Evolutionary conservation across 495 filamentous ascomycete species (phyloP).

Genomic region (Saxophila tyrrhenica): DNA sequence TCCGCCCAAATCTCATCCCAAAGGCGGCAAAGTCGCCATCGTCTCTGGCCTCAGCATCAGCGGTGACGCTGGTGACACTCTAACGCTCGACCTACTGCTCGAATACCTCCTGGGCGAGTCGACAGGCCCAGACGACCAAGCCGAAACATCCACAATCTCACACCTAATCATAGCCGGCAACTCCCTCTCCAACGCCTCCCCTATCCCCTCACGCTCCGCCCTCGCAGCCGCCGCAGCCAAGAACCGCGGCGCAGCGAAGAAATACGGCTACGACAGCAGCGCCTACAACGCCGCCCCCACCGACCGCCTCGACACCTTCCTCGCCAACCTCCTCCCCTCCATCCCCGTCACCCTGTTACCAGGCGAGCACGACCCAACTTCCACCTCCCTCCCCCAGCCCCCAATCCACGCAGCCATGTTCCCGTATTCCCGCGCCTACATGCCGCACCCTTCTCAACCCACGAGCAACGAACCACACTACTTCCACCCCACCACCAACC

Average conservation of each 20-base stretch:
- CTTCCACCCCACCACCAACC: slow-evolving; percentile 88
- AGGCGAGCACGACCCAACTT: slow-evolving; percentile 55
- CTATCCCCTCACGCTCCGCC: slow-evolving; percentile 38
- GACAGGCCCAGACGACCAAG: slow-evolving; percentile 43
- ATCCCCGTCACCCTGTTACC: slow-evolving; percentile 40
- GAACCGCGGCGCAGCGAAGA: slow-evolving; percentile 47
- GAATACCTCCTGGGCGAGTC: slow-evolving; percentile 86
- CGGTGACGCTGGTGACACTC: slow-evolving; percentile 53
- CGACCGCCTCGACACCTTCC: slow-evolving; percentile 69
- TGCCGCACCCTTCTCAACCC: slow-evolving; percentile 33
- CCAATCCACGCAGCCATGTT: slow-evolving; percentile 32
- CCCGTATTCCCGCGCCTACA: slow-evolving; percentile 56
- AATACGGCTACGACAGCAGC: slow-evolving; percentile 88
- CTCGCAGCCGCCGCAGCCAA: slow-evolving; percentile 31
- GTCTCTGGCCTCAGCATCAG: slow-evolving; percentile 79
- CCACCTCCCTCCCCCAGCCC: slow-evolving; percentile 31
- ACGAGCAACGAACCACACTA: slow-evolving; percentile 40
- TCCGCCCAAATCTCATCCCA: slow-evolving; percentile 33
- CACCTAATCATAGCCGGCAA: slow-evolving; percentile 87
- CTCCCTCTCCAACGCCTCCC: slow-evolving; percentile 49
- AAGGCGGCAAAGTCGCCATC: slow-evolving; percentile 57
- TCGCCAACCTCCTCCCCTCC: slow-evolving; percentile 54
- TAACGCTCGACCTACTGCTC: slow-evolving; percentile 63
- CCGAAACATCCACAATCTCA: slow-evolving; percentile 56
- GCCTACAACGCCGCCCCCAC: slow-evolving; percentile 78